Evolutionary conservation across 2,329 filamentous ascomycete genomes (phyloP).

Genomic region (Fusarium circinatum): DNA sequence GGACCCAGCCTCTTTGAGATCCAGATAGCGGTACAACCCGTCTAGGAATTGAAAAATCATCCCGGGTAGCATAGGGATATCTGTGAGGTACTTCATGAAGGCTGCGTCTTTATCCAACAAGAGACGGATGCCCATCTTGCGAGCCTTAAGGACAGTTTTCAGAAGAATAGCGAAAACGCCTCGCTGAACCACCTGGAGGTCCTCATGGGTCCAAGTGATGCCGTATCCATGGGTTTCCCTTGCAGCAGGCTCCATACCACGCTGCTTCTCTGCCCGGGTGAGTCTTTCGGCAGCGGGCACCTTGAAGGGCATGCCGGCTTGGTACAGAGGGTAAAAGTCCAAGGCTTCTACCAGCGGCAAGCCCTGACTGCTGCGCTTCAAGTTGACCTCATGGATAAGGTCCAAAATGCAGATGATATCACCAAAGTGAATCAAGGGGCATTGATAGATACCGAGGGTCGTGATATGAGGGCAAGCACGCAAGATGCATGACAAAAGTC

Average conservation of each 20-base stretch:
- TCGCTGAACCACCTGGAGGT: slow-evolving; percentile 45
- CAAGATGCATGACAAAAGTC: slow-evolving; percentile 50
- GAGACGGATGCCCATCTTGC: slow-evolving; percentile 42
- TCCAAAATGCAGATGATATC: slow-evolving; percentile 50
- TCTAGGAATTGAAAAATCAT: slow-evolving; percentile 48
- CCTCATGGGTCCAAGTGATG: slow-evolving; percentile 41
- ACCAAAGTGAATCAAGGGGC: slow-evolving; percentile 51
- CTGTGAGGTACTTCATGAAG: slow-evolving; percentile 45
- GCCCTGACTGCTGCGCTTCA: slow-evolving; percentile 12
- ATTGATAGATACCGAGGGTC: slow-evolving; percentile 52
- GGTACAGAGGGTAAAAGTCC: slow-evolving; percentile 50
- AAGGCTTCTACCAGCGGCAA: slow-evolving; percentile 39
- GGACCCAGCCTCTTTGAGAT: slow-evolving; percentile 16
- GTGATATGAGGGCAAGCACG: slow-evolving; percentile 46
- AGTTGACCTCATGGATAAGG: slow-evolving; percentile 51
- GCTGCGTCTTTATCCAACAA: slow-evolving; percentile 47
- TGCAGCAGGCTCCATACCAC: neutral
- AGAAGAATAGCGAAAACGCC: slow-evolving; percentile 49
- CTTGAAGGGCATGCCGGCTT: slow-evolving; percentile 42
- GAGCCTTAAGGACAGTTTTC: slow-evolving; percentile 49
- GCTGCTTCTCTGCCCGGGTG: neutral
- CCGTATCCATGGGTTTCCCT: slow-evolving; percentile 41
- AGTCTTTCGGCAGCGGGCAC: neutral
- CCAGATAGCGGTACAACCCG: slow-evolving; percentile 46
- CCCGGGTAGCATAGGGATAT: slow-evolving; percentile 45